phyloP scores from a whole-genome alignment of 225 moss, liverwort and hornwort genomes.

The Ulota crispa region DNA sequence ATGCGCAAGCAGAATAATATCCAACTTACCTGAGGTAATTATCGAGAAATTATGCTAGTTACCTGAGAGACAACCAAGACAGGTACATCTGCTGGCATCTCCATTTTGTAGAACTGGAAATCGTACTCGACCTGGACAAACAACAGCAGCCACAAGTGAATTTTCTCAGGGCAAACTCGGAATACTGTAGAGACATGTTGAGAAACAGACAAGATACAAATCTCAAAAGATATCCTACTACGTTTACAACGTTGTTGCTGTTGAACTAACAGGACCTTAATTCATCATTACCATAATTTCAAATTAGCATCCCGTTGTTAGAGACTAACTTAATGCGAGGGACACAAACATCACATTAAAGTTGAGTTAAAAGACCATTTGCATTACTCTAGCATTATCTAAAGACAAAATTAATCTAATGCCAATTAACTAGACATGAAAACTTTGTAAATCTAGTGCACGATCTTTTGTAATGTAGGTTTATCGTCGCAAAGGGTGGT shows the following conservation, averaged over 20 bases:
- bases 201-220: not conserved
- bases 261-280: not conserved
- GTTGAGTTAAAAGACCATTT: not conserved
- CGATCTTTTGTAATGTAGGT: not conserved
- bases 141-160: slow-evolving; percentile 15
- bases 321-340: not conserved
- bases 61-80: slow-evolving; percentile 81
- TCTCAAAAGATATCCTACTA: not conserved
- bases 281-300: not conserved
- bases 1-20: not conserved
- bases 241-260: not conserved
- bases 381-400: not conserved
- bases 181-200: not conserved
- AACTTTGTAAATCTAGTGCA: not conserved
- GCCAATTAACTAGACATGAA: no score
- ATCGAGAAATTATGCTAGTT: not conserved
- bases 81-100: slow-evolving; percentile 80
- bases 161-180: not conserved
- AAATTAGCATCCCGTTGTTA: not conserved
- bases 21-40: not conserved
- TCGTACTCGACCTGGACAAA: slow-evolving; percentile 80
- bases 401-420: not conserved
- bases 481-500: not conserved
- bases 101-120: slow-evolving; percentile 83
- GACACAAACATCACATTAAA: not conserved